phyloP scores from a whole-genome alignment of 768 basidiomycete species.

The Russula lepida region DNA sequence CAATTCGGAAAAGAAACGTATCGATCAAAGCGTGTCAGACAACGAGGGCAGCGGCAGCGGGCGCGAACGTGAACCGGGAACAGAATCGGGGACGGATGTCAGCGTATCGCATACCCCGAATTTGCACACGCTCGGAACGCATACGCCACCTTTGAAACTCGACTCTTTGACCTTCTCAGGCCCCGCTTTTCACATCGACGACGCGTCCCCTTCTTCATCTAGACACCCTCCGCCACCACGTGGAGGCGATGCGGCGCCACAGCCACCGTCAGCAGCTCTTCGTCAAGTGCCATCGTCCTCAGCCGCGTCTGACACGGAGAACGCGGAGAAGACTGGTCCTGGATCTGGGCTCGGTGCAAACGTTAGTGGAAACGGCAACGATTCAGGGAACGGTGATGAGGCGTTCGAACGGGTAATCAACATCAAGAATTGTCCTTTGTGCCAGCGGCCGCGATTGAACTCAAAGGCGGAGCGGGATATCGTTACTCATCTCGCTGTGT shows the following conservation, averaged over 20 bases:
- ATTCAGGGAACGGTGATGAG: slow-evolving; percentile 25
- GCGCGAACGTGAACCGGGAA: slow-evolving; percentile 7
- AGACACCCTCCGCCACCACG: neutral
- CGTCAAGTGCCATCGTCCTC: slow-evolving; percentile 31
- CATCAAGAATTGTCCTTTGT: slow-evolving; percentile 88
- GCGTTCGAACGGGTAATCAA: slow-evolving; percentile 84
- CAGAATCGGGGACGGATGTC: slow-evolving; percentile 28
- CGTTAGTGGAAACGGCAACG: neutral
- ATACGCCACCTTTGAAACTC: slow-evolving; percentile 30
- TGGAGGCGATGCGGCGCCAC: neutral
- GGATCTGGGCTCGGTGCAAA: too few relatives aligned
- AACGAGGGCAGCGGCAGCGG: slow-evolving; percentile 19
- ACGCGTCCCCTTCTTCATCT: slow-evolving; percentile 15
- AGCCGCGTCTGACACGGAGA: slow-evolving; percentile 40
- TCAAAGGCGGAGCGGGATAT: slow-evolving; percentile 90
- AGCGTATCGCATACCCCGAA: slow-evolving; percentile 48
- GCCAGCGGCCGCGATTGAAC: slow-evolving; percentile 79
- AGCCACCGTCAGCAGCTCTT: neutral
- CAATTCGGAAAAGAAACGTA: slow-evolving; percentile 55
- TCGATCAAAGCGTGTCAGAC: slow-evolving; percentile 41
- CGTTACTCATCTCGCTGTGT: slow-evolving; percentile 93
- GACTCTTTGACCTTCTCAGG: slow-evolving; percentile 59
- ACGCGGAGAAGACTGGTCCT: slow-evolving; percentile 17
- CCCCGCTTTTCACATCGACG: slow-evolving; percentile 31
- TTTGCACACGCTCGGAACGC: slow-evolving; percentile 34